A percentile compares a stretch with the other conserved stretches of the same genome.
Conservation (phyloP, 352 stramenopile species). For the Phytophthora boehmeriae region DNA sequence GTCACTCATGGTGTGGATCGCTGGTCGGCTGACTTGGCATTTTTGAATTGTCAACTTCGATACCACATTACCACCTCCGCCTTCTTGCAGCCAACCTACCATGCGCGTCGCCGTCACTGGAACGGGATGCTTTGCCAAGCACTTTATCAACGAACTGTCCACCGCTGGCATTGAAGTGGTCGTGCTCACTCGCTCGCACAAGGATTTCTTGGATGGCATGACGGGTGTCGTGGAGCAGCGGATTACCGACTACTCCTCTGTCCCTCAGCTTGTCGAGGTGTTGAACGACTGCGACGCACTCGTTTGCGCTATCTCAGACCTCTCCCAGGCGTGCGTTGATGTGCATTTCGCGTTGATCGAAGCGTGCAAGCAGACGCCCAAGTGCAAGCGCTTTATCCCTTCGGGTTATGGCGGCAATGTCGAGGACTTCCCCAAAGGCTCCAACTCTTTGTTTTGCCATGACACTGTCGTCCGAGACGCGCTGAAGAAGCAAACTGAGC, state of each 20-base stretch:
- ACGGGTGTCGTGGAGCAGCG: slow-evolving; percentile 35
- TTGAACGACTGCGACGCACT: slow-evolving; percentile 41
- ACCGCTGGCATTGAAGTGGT: slow-evolving; percentile 36
- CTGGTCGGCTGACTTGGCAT: slow-evolving; percentile 4
- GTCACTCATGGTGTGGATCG: too few relatives aligned
- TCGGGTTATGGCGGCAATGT: slow-evolving; percentile 41
- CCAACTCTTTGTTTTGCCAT: slow-evolving; percentile 10
- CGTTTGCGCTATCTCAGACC: slow-evolving; percentile 32
- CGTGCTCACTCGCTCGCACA: slow-evolving; percentile 44
- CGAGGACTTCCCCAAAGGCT: slow-evolving; percentile 30
- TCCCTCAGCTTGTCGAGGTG: slow-evolving; percentile 18
- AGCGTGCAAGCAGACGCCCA: slow-evolving; percentile 36
- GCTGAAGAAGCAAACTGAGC: slow-evolving; percentile 28
- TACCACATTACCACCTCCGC: slow-evolving; percentile 2
- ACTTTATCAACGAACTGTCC: slow-evolving; percentile 34
- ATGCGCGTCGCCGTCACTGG: slow-evolving; percentile 49
- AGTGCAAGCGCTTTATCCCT: slow-evolving; percentile 56
- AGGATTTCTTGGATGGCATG: slow-evolving; percentile 39
- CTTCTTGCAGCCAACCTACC: slow-evolving; percentile 7
- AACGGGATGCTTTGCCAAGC: slow-evolving; percentile 40
- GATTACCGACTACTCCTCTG: slow-evolving; percentile 38
- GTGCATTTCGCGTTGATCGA: slow-evolving; percentile 35
- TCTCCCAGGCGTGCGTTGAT: slow-evolving; percentile 10
- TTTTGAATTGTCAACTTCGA: slow-evolving; percentile 18
- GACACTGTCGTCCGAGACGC: slow-evolving; percentile 14